A percentile compares a stretch with the other conserved stretches of the same genome.
phyloP scores from a whole-genome alignment of 179 eudicot species.

The Pouteria campechiana region DNA sequence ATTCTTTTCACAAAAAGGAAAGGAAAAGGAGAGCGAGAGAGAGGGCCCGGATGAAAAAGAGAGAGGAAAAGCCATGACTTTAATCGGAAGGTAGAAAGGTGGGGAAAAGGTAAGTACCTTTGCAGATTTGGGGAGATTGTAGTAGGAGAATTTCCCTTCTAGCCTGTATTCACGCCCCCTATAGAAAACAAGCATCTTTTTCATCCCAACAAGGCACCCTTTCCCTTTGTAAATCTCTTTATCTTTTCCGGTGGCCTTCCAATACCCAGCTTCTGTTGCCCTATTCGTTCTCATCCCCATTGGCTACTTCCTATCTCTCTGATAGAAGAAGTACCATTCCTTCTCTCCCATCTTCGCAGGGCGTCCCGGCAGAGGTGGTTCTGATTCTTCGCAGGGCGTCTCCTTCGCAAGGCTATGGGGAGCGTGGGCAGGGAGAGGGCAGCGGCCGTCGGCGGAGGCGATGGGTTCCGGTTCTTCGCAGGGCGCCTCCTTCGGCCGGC shows the following conservation, averaged over 20 bases:
- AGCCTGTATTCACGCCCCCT: conserved; percentile 3
- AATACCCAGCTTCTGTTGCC: conserved; percentile 4
- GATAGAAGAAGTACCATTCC: conserved; percentile 4
- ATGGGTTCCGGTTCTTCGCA: too few relatives aligned
- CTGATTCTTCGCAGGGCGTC: too few relatives aligned
- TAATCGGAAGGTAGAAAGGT: too few relatives aligned
- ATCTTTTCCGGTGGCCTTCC: conserved; percentile 8
- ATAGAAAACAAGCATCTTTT: conserved; percentile 6
- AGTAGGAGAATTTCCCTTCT: conserved; percentile 1
- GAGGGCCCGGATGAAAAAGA: too few relatives aligned
- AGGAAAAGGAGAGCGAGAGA: too few relatives aligned
- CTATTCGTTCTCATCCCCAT: conserved; percentile 7
- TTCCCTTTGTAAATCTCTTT: background rate
- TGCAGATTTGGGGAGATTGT: conserved; percentile 18
- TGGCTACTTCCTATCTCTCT: conserved; percentile 6
- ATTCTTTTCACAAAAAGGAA: too few relatives aligned
- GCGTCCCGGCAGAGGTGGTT: too few relatives aligned
- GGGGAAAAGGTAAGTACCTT: conserved; percentile 16
- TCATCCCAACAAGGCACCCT: conserved; percentile 5
- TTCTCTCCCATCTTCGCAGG: conserved; percentile 5
- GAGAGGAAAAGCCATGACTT: too few relatives aligned
- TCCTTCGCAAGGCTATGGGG: too few relatives aligned
- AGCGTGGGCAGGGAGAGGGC: too few relatives aligned
- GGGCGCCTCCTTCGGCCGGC: too few relatives aligned
- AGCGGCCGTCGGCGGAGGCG: too few relatives aligned